phyloP scores from a whole-genome alignment of 495 filamentous ascomycete species.

The Aspergillus diversus region DNA sequence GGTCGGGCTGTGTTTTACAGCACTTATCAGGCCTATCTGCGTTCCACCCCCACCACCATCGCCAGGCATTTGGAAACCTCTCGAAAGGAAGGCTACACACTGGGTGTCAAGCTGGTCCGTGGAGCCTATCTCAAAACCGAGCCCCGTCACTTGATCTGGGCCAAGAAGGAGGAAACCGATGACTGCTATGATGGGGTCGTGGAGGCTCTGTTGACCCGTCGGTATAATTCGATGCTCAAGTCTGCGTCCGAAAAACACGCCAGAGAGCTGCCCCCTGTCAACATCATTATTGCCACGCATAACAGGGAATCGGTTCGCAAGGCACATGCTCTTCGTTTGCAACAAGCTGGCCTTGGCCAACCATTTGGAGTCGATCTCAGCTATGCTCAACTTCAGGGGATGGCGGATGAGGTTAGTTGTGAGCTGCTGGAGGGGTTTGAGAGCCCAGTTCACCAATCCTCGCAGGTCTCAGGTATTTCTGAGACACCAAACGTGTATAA shows the following conservation, averaged over 20 bases:
- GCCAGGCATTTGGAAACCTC: constrained; percentile 69
- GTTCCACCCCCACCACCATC: constrained; percentile 66
- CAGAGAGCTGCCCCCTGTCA: constrained; percentile 61
- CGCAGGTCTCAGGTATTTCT: constrained; percentile 20
- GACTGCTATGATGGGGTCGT: constrained; percentile 64
- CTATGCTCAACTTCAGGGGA: constrained; percentile 92
- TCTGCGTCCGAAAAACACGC: constrained; percentile 34
- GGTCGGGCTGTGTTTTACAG: constrained; percentile 68
- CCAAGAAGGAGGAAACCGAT: constrained; percentile 82
- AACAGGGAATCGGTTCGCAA: constrained; percentile 80
- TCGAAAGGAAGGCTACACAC: constrained; percentile 67
- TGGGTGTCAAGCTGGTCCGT: constrained; percentile 90
- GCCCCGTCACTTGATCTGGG: constrained; percentile 75
- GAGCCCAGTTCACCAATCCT: constrained; percentile 23
- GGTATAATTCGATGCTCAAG: constrained; percentile 56
- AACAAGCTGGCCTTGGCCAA: constrained; percentile 50
- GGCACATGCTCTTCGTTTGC: constrained; percentile 62
- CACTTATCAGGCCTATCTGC: constrained; percentile 86
- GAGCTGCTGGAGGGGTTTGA: constrained; percentile 67
- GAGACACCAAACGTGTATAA: constrained; percentile 75
- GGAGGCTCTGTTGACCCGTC: constrained; percentile 58
- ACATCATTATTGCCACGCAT: constrained; percentile 86
- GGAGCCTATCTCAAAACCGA: constrained; percentile 88
- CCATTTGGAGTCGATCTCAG: constrained; percentile 61
- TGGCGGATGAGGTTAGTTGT: constrained; percentile 94